Conservation (phyloP, 148 eudicot species). For the Rheum nobile region DNA sequence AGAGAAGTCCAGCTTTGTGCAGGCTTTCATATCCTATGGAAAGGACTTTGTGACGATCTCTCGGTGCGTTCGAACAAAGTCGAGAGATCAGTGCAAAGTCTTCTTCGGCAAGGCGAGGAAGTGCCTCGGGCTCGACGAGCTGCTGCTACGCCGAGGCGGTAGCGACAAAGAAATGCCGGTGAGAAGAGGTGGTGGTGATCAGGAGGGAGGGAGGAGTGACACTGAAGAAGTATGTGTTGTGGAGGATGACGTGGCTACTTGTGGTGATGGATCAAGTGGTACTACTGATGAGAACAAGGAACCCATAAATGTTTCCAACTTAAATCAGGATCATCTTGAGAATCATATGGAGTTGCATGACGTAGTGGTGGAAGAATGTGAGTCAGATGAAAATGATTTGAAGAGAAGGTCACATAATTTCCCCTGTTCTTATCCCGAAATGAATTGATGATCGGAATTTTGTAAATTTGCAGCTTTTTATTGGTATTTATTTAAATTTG, state of each 20-base stretch:
- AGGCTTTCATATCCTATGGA: constrained; percentile 61
- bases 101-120: constrained; percentile 76
- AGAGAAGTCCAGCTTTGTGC: constrained; percentile 60
- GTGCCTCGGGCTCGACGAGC: constrained; percentile 43
- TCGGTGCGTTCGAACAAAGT: constrained; percentile 45
- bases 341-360: background rate
- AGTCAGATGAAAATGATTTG: background rate
- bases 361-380: background rate
- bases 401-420: background rate
- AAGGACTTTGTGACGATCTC: constrained; percentile 73
- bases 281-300: constrained; percentile 41
- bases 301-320: background rate
- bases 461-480: background rate
- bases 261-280: constrained; percentile 42
- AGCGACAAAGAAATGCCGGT: constrained; percentile 16
- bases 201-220: constrained; percentile 46
- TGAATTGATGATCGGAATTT: background rate
- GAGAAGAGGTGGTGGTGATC: constrained; percentile 23
- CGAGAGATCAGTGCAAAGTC: constrained; percentile 61
- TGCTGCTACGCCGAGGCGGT: constrained; percentile 20
- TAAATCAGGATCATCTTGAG: background rate
- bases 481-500: background rate
- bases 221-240: constrained; percentile 47
- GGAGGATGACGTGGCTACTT: constrained; percentile 35
- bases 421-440: background rate